Evolutionary conservation across 768 basidiomycete genomes (phyloP).

Genomic region (Pulveroboletus sp.): DNA sequence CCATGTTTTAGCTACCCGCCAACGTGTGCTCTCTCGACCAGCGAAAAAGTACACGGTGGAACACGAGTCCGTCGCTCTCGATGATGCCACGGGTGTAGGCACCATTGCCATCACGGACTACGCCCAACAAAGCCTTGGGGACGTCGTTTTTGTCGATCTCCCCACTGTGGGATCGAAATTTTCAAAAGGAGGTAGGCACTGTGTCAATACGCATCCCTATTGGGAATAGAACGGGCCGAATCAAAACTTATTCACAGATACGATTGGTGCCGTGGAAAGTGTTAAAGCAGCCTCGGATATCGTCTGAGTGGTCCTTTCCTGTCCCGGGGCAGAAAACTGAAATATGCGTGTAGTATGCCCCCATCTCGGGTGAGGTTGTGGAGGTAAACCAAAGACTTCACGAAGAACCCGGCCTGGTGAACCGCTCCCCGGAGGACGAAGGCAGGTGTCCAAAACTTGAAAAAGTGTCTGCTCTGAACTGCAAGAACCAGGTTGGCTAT

Average conservation of each 20-base stretch:
- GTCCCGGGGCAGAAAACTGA: conserved; percentile 8
- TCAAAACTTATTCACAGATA: conserved; percentile 40
- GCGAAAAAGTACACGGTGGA: conserved; percentile 51
- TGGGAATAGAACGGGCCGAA: conserved; percentile 7
- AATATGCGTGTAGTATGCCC: conserved; percentile 64
- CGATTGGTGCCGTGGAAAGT: conserved; percentile 91
- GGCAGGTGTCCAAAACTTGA: conserved; percentile 43
- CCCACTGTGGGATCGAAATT: conserved; percentile 60
- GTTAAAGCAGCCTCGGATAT: conserved; percentile 97
- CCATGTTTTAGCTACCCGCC: background rate
- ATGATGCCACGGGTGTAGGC: conserved; percentile 38
- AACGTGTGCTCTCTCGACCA: background rate
- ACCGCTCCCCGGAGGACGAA: conserved; percentile 79
- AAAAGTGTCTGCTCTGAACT: background rate
- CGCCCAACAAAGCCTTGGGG: conserved; percentile 87
- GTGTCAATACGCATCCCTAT: background rate
- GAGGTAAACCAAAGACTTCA: conserved; percentile 73
- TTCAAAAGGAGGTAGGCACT: conserved; percentile 64
- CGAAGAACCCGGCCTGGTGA: conserved; percentile 71
- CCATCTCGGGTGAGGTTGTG: conserved; percentile 78
- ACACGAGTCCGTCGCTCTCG: conserved; percentile 39
- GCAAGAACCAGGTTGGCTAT: conserved; percentile 77
- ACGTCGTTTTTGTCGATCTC: conserved; percentile 96
- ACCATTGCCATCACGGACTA: conserved; percentile 86
- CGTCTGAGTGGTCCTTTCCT: conserved; percentile 39